A percentile compares a stretch with the other conserved stretches of the same genome.
phyloP scores from a whole-genome alignment of 352 stramenopile genomes.

The Phytophthora sp. region DNA sequence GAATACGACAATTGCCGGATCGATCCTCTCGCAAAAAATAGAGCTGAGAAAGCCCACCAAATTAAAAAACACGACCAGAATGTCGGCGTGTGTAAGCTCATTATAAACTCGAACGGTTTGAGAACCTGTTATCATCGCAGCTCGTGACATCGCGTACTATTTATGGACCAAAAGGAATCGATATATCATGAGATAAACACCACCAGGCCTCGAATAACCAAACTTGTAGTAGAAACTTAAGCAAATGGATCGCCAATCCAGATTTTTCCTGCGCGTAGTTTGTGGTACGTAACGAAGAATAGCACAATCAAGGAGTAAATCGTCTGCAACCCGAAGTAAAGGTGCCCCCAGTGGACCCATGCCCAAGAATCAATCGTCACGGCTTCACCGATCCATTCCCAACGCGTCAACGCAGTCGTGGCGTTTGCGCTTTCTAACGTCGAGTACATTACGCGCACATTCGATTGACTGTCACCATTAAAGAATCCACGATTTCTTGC shows the following conservation, averaged over 20 bases:
- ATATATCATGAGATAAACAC: constrained; percentile 24
- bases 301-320: constrained; percentile 22
- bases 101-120: constrained; percentile 6
- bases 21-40: constrained; percentile 6
- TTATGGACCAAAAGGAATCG: constrained; percentile 27
- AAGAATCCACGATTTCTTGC: too few relatives aligned
- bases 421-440: too few relatives aligned
- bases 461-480: too few relatives aligned
- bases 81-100: constrained; percentile 20
- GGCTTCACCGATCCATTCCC: constrained; percentile 6
- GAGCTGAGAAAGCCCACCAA: not conserved
- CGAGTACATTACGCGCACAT: too few relatives aligned
- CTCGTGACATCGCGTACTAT: constrained; percentile 16
- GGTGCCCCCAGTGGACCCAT: constrained; percentile 32
- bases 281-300: constrained; percentile 18
- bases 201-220: constrained; percentile 3
- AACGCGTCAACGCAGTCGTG: too few relatives aligned
- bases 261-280: constrained; percentile 17
- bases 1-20: constrained; percentile 1
- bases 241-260: constrained; percentile 41
- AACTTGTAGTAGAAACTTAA: constrained; percentile 15
- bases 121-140: not conserved
- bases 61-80: constrained; percentile 12
- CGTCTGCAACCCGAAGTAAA: constrained; percentile 22
- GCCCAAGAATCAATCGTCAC: constrained; percentile 27